Evolutionary conservation across 352 stramenopile species (phyloP), one percentile per base, ranked within the genome.

Genomic region (Globisporangium spiculum): DNA sequence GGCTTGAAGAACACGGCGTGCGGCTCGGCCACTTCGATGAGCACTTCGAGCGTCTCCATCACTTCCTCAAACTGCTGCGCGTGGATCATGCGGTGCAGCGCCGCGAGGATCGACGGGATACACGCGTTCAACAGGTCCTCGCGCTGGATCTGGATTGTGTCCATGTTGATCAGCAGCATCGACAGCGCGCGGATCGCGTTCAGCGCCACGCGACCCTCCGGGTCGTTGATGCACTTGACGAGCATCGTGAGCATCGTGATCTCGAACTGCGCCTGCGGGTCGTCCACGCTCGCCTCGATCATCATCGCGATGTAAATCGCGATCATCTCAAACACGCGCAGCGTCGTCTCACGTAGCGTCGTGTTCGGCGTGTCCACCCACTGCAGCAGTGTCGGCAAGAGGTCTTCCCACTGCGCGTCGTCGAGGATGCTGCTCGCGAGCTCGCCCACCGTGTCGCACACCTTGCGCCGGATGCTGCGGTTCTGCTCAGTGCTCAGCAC

Each of bases 401-500:
- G 68, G 24, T 83, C 82, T 64, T 91, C 81, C 85, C 88, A 95
- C 63, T 95, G 84, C 26, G 78, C 83, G 71, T 95, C 84, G 32
- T 93, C 88, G 18, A 95, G 63, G 70, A 95, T 89, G 57, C 77
- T 89, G 69, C 75, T 89, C 65, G 85, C 88, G 50, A 95, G 70
- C 56, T 95, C 88, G 53, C 88, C 88, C 41, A 95, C 88, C 12
- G 83, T 95, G 69, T 95, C 88, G 66, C 88, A 93, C 56, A 93
- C 81, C 60, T 93, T 92, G 41, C 88, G 84, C 16, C 88, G 84
- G 69, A 95, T 93, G 66, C 87, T 87, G 57, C 81, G 80, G 68
- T 94, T 88, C 52, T 73, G 61, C 65, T 94, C 86, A 46, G 64
- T 69, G 56, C 76, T 74, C 14, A 95, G 75, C 66, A 93, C 79